A percentile compares a stretch with the other conserved stretches of the same genome.
phyloP scores from a whole-genome alignment of 2,329 filamentous ascomycete genomes.

The Colletotrichum kahawae region DNA sequence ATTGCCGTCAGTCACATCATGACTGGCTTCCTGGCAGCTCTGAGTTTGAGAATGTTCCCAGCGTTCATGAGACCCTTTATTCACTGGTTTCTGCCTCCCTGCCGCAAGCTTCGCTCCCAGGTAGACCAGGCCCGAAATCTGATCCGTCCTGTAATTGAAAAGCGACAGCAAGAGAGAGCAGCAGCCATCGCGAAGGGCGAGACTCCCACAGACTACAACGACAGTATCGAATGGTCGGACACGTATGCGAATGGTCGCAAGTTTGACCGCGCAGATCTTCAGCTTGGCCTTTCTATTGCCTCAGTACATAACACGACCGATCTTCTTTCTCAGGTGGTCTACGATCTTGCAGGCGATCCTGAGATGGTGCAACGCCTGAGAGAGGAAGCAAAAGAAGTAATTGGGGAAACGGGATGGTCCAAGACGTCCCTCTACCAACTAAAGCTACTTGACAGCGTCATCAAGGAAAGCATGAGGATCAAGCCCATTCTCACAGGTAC shows the following conservation, averaged over 20 bases:
- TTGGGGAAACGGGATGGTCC: not conserved
- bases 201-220: not conserved
- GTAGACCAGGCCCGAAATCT: slow-evolving; percentile 22
- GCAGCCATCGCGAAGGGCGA: not conserved
- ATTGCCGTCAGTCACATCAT: slow-evolving; percentile 46
- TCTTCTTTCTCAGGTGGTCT: not conserved
- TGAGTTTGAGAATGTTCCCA: slow-evolving; percentile 45
- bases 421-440: not conserved
- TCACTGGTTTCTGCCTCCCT: slow-evolving; percentile 47
- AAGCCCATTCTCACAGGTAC: not conserved
- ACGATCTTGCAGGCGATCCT: not conserved
- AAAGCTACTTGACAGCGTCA: not conserved
- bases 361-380: not conserved
- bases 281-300: not conserved
- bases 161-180: not conserved
- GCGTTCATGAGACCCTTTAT: slow-evolving; percentile 42
- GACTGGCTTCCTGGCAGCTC: slow-evolving; percentile 37
- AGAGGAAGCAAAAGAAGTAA: not conserved
- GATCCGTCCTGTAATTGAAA: not conserved
- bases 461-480: not conserved
- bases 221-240: not conserved
- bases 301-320: not conserved
- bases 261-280: not conserved
- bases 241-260: not conserved
- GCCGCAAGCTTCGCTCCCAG: slow-evolving; percentile 38